phyloP scores from a whole-genome alignment of 164 flowering plant species.

The Liquidambar formosana region DNA sequence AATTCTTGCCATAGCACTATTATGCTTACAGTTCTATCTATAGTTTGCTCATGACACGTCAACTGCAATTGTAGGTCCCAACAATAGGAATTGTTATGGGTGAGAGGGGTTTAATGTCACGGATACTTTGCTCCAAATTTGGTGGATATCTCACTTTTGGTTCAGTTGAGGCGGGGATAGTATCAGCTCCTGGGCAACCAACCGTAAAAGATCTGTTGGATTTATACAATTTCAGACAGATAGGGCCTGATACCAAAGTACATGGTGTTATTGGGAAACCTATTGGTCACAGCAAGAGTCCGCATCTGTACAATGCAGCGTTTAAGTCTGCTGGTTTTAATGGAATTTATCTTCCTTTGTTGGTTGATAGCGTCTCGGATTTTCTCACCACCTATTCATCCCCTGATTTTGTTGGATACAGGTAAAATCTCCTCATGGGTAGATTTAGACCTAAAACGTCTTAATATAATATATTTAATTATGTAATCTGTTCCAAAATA shows the following conservation, averaged over 20 bases:
- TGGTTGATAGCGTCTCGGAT: slow-evolving; percentile 34
- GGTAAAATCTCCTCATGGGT: slow-evolving; percentile 15
- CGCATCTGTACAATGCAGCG: slow-evolving; percentile 32
- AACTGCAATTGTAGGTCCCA: slow-evolving; percentile 28
- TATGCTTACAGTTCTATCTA: not conserved
- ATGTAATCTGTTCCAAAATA: too few species aligned
- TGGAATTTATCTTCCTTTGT: slow-evolving; percentile 38
- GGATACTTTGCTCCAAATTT: slow-evolving; percentile 30
- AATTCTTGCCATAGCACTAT: not conserved
- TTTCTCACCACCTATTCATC: slow-evolving; percentile 31
- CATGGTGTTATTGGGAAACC: slow-evolving; percentile 43
- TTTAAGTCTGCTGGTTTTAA: slow-evolving; percentile 30
- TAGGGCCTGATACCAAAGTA: slow-evolving; percentile 36
- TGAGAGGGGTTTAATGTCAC: slow-evolving; percentile 32
- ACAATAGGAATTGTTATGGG: slow-evolving; percentile 26
- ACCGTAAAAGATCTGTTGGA: slow-evolving; percentile 27
- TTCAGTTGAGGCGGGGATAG: slow-evolving; percentile 22
- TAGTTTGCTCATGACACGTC: not conserved
- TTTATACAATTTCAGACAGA: slow-evolving; percentile 25
- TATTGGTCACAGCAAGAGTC: slow-evolving; percentile 45
- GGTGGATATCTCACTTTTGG: slow-evolving; percentile 33
- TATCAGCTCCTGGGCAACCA: slow-evolving; percentile 37
- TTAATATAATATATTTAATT: too few species aligned
- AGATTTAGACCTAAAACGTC: too few species aligned
- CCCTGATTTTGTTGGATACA: slow-evolving; percentile 40